phyloP scores from a whole-genome alignment of 768 basidiomycete species.

The Panus rudis region DNA sequence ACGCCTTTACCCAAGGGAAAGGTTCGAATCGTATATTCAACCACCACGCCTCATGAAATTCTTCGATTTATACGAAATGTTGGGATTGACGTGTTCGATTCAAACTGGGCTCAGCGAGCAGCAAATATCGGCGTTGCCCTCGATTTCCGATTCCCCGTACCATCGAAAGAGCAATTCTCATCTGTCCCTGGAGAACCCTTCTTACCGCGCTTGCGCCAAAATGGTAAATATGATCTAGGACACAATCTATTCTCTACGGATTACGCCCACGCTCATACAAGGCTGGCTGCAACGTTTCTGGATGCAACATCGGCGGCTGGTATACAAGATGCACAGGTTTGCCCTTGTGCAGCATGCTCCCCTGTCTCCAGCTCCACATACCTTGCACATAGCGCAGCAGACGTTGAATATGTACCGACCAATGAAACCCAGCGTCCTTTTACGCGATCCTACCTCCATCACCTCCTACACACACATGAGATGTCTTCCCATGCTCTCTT shows the following conservation, averaged over 20 bases:
- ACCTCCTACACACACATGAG: constrained; percentile 83
- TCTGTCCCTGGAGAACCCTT: constrained; percentile 12
- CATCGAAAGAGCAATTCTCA: too few species aligned
- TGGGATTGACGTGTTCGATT: constrained; percentile 75
- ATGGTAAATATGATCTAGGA: constrained; percentile 43
- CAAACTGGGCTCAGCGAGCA: constrained; percentile 60
- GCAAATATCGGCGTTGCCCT: constrained; percentile 69
- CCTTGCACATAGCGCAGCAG: constrained; percentile 41
- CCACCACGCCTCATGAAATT: constrained; percentile 66
- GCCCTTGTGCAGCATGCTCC: constrained; percentile 52
- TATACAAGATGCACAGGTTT: constrained; percentile 17
- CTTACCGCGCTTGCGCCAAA: constrained; percentile 5
- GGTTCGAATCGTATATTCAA: constrained; percentile 51
- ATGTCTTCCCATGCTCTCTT: constrained; percentile 81
- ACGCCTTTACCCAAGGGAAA: constrained; percentile 44
- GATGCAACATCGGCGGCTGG: constrained; percentile 17
- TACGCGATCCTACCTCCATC: constrained; percentile 70
- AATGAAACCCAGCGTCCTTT: constrained; percentile 10
- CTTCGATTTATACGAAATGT: constrained; percentile 54
- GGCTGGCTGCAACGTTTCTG: constrained; percentile 38
- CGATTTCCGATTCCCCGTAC: constrained; percentile 67
- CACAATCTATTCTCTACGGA: constrained; percentile 61
- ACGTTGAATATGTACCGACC: constrained; percentile 12
- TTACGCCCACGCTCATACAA: constrained; percentile 57
- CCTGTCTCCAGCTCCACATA: constrained; percentile 30